Evolutionary conservation across 305 asterid genomes (phyloP).

Genomic region (Solanum chacoense): DNA sequence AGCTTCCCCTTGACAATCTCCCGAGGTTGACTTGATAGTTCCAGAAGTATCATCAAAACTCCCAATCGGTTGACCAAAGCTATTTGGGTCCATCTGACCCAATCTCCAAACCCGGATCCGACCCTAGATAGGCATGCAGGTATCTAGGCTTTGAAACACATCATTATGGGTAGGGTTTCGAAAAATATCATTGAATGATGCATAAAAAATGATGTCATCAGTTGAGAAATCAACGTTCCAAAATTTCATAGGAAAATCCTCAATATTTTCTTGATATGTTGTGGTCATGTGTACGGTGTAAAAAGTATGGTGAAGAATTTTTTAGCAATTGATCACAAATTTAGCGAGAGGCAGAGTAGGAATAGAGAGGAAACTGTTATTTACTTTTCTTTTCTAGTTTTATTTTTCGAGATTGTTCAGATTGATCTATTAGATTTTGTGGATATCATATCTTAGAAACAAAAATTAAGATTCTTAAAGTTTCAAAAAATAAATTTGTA

Average conservation of each 20-base stretch:
- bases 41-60: background rate
- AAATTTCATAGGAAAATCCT: background rate
- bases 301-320: background rate
- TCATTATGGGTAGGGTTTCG: background rate
- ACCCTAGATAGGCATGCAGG: rapidly evolving
- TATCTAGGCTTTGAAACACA: background rate
- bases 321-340: background rate
- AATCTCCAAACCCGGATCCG: rapidly evolving
- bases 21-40: background rate
- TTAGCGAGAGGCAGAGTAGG: background rate
- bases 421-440: background rate
- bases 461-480: background rate
- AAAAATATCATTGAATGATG: background rate
- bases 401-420: too few relatives aligned
- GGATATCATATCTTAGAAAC: background rate
- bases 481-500: too few relatives aligned
- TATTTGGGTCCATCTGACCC: background rate
- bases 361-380: background rate
- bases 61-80: background rate
- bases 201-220: background rate
- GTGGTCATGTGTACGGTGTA: background rate
- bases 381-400: background rate
- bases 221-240: too few relatives aligned
- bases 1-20: background rate
- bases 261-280: background rate